phyloP scores from a whole-genome alignment of 1,284 basidiomycete genomes.

The Marasmius tenuissimus region DNA sequence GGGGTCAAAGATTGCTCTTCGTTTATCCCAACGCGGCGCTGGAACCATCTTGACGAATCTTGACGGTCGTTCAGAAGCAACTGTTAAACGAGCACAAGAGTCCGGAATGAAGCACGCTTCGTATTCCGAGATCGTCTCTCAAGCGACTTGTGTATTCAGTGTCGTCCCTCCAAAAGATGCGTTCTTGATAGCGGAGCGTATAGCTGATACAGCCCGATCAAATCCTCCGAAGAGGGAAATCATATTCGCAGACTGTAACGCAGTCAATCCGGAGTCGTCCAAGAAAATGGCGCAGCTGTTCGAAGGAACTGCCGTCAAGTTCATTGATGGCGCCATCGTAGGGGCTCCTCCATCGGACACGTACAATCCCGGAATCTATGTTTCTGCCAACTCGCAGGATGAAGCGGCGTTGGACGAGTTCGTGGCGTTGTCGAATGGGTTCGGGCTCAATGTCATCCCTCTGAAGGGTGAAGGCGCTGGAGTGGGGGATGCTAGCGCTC shows the following conservation, averaged over 20 bases:
- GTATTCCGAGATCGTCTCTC: slow-evolving; percentile 35
- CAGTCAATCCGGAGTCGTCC: slow-evolving; percentile 42
- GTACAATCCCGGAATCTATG: slow-evolving; percentile 49
- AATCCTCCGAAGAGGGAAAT: slow-evolving; percentile 7
- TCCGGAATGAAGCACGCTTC: slow-evolving; percentile 45
- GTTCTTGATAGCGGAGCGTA: slow-evolving; percentile 34
- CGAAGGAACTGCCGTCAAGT: slow-evolving; percentile 33
- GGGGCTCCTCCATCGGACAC: slow-evolving; percentile 41
- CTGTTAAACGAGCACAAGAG: slow-evolving; percentile 37
- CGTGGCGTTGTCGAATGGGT: slow-evolving; percentile 28
- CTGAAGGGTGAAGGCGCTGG: slow-evolving; percentile 41
- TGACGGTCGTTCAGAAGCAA: slow-evolving; percentile 41
- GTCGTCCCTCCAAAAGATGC: slow-evolving; percentile 50
- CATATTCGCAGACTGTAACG: slow-evolving; percentile 49
- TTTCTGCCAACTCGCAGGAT: slow-evolving; percentile 35
- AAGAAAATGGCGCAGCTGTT: slow-evolving; percentile 42
- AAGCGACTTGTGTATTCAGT: slow-evolving; percentile 42
- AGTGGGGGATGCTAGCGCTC: slow-evolving; percentile 48
- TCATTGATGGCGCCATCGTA: slow-evolving; percentile 49
- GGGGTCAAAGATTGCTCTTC: slow-evolving; percentile 41
- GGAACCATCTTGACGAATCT: slow-evolving; percentile 48
- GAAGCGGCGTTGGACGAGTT: slow-evolving; percentile 35
- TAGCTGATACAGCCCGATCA: slow-evolving; percentile 14
- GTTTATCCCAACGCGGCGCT: slow-evolving; percentile 33
- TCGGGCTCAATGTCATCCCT: slow-evolving; percentile 38